Conservation (phyloP, 148 eudicot genomes). For the Vaccinium darrowii region DNA sequence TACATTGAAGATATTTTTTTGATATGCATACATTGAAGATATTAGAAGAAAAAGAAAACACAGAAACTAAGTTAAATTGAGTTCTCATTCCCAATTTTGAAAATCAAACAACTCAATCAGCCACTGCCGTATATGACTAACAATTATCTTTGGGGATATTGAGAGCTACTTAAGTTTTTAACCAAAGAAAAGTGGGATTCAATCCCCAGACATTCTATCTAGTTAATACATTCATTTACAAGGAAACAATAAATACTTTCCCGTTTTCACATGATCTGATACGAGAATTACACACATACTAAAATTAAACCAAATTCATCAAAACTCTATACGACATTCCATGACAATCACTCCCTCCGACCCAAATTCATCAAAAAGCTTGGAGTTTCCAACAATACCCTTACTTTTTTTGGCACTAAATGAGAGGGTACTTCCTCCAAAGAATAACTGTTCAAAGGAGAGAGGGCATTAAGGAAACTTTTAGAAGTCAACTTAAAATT, state of each 20-base stretch:
- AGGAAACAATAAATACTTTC: background rate
- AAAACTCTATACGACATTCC: background rate
- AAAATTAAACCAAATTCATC: background rate
- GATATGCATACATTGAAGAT: background rate
- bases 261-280: background rate
- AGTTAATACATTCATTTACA: background rate
- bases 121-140: background rate
- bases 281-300: background rate
- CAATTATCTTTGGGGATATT: background rate
- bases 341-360: background rate
- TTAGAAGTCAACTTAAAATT: background rate
- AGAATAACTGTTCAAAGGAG: background rate
- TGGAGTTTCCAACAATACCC: background rate
- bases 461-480: background rate
- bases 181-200: background rate
- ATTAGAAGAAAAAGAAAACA: background rate
- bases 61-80: background rate
- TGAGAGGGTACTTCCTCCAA: background rate
- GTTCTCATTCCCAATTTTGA: background rate
- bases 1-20: constrained; percentile 3
- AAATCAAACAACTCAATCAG: background rate
- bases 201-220: too few species aligned
- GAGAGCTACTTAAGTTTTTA: background rate
- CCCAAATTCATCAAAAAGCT: background rate
- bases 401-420: background rate